phyloP scores from a whole-genome alignment of 306 rosid genomes.

The Cucumis hystrix region DNA sequence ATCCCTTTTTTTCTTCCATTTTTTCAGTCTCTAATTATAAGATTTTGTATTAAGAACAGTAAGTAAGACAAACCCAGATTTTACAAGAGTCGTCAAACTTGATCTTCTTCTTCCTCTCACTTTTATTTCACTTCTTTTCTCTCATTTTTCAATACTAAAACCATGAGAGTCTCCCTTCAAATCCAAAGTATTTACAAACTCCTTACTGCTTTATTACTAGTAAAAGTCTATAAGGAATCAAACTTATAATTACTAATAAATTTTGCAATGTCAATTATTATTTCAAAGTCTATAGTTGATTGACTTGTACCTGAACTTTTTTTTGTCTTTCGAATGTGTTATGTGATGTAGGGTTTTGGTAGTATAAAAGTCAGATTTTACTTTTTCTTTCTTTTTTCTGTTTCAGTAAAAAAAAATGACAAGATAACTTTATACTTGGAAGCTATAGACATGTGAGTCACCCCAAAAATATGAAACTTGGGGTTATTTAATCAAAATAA shows the following conservation, averaged over 20 bases:
- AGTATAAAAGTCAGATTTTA: not conserved
- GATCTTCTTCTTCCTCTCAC: slow-evolving; percentile 16
- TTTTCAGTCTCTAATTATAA: not conserved
- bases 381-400: not conserved
- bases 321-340: not conserved
- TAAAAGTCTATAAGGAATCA: no score
- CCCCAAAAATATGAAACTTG: not conserved
- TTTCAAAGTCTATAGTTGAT: no score
- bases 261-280: no score
- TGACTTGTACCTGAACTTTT: not conserved
- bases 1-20: not conserved
- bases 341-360: not conserved
- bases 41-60: not conserved
- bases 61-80: slow-evolving; percentile 3
- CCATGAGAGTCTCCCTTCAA: no score
- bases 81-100: slow-evolving; percentile 38
- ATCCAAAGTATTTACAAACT: no score
- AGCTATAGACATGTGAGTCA: not conserved
- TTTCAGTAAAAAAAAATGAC: not conserved
- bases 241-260: no score
- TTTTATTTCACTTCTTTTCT: no score
- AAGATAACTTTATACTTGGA: not conserved
- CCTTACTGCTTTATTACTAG: no score
- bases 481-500: no score
- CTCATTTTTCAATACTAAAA: no score